These are phyloP conservation scores for Epichloe baconii DNA, from an alignment of 2,329 filamentous ascomycete genomes.

Conservation along the genomic window DNA sequence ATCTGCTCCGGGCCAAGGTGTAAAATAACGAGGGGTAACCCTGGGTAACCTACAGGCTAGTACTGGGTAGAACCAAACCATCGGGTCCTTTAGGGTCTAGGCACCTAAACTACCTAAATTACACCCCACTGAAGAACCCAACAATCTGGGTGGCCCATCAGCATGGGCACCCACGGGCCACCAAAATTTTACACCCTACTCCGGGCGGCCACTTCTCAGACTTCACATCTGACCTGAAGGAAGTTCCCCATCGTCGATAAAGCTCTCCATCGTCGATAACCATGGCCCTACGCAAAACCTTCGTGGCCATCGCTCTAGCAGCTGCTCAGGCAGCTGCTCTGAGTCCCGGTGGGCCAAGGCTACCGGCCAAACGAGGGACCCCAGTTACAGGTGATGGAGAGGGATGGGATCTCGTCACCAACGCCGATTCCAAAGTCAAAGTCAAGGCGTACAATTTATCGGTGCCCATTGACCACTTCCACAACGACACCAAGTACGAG, in stretches of 20 bases:
- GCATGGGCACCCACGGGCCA: no score
- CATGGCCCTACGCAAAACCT: background rate
- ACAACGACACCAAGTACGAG: slow-evolving; percentile 64
- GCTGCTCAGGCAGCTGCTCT: background rate
- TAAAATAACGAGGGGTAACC: no score
- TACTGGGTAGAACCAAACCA: no score
- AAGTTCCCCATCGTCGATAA: no score
- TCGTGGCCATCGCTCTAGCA: background rate
- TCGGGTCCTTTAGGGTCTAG: no score
- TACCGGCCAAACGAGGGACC: background rate
- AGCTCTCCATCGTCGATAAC: background rate
- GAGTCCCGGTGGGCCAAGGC: background rate
- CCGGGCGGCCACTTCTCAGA: background rate
- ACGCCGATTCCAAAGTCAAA: background rate
- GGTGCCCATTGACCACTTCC: slow-evolving; percentile 66
- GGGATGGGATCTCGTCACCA: background rate
- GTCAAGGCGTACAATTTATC: slow-evolving; percentile 19
- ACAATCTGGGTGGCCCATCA: no score
- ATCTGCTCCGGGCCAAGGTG: no score
- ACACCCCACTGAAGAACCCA: no score
- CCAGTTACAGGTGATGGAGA: background rate
- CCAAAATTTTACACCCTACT: rapidly evolving
- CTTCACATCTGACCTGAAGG: no score
- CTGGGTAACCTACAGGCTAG: no score
- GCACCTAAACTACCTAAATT: no score